Conservation (phyloP, 768 basidiomycete genomes). For the Mycena vitilis region DNA sequence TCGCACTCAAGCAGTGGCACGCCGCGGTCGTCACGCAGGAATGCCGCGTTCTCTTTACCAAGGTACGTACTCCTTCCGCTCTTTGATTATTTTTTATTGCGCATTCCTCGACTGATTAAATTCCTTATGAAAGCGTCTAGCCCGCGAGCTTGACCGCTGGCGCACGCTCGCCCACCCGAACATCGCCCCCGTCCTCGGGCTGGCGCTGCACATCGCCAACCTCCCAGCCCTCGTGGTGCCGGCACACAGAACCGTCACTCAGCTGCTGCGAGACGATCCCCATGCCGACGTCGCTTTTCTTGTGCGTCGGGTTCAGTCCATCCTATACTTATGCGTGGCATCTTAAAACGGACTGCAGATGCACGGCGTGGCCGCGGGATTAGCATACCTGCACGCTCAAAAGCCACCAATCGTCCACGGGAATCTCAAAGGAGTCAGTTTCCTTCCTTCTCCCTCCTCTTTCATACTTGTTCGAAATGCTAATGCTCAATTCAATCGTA, state of each 20-base stretch:
- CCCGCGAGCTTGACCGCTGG: constrained; percentile 31
- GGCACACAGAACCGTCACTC: constrained; percentile 6
- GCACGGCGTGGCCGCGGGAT: constrained; percentile 49
- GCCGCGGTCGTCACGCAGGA: constrained; percentile 21
- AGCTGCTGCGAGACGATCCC: background rate
- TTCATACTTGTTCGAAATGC: background rate
- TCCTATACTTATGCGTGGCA: background rate
- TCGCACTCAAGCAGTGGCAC: constrained; percentile 34
- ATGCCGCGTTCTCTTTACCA: constrained; percentile 19
- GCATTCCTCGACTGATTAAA: too few species aligned
- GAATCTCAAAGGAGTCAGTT: constrained; percentile 56
- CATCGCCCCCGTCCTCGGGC: constrained; percentile 27
- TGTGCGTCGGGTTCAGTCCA: background rate
- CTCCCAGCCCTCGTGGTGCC: constrained; percentile 34
- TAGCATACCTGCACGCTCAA: constrained; percentile 52
- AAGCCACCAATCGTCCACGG: constrained; percentile 56
- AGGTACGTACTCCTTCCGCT: constrained; percentile 14
- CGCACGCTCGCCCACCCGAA: constrained; percentile 30
- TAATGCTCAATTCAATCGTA: constrained; percentile 31
- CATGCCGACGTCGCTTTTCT: constrained; percentile 19
- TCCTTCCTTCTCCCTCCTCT: background rate
- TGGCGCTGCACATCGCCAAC: constrained; percentile 31
- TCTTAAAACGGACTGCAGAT: constrained; percentile 40
- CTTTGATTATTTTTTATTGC: background rate
- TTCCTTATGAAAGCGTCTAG: constrained; percentile 20